Evolutionary conservation across 129 eudicot species (phyloP).

Genomic region (Flaveria sonorensis): DNA sequence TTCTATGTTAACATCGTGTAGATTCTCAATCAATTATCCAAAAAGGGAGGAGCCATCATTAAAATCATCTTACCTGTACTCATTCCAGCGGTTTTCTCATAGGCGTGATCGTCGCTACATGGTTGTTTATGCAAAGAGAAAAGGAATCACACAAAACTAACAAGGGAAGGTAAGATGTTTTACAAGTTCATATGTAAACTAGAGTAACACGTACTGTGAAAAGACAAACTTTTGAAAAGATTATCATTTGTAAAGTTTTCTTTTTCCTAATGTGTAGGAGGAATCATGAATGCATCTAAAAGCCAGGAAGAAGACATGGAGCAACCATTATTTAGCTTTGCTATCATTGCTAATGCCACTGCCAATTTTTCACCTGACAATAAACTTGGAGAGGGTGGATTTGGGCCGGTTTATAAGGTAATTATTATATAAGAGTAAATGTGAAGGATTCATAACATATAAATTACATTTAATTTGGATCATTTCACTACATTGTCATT

Average conservation of each 20-base stretch:
- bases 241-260: not conserved
- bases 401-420: constrained; percentile 46
- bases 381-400: constrained; percentile 45
- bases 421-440: not conserved
- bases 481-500: not conserved
- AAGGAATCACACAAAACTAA: constrained; percentile 15
- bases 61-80: constrained; percentile 14
- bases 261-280: not conserved
- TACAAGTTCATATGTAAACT: not conserved
- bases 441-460: not conserved
- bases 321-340: constrained; percentile 35
- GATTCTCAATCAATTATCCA: constrained; percentile 1
- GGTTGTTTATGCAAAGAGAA: constrained; percentile 23
- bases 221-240: not conserved
- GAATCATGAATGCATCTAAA: not conserved
- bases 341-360: constrained; percentile 35
- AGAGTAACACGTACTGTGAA: not conserved
- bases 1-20: not conserved
- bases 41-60: constrained; percentile 10
- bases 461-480: not conserved
- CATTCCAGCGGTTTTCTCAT: constrained; percentile 29
- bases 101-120: constrained; percentile 22
- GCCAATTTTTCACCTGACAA: constrained; percentile 25
- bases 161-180: constrained; percentile 27
- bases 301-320: constrained; percentile 20